phyloP scores from a whole-genome alignment of 306 rosid species.

The Pterocarpus macrocarpus region DNA sequence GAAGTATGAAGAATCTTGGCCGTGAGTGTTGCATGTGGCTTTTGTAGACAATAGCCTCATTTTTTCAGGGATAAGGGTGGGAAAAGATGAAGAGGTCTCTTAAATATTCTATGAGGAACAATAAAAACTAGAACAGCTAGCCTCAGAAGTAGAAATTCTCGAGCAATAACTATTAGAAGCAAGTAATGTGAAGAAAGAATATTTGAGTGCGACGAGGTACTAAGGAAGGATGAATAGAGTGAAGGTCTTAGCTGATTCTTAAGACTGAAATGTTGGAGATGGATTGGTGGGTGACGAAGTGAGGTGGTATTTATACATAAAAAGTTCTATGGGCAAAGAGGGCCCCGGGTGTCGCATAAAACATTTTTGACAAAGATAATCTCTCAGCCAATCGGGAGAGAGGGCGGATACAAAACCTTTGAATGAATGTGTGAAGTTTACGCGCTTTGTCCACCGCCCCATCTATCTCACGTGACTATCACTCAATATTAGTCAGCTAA shows the following conservation, averaged over 20 bases:
- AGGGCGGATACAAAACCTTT: slow-evolving; percentile 8
- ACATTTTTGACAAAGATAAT: slow-evolving; percentile 51
- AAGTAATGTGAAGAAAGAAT: slow-evolving; percentile 8
- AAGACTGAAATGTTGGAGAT: slow-evolving; percentile 42
- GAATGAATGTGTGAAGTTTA: slow-evolving; percentile 45
- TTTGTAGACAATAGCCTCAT: slow-evolving; percentile 77
- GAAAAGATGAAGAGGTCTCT: neutral
- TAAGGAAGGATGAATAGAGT: slow-evolving; percentile 24
- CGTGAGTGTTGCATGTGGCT: slow-evolving; percentile 88
- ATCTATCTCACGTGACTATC: slow-evolving; percentile 28
- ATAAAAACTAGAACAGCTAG: neutral
- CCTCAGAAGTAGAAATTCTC: neutral
- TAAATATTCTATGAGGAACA: neutral
- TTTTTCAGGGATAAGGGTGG: slow-evolving; percentile 2
- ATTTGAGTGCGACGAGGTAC: neutral
- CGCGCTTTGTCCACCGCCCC: slow-evolving; percentile 69
- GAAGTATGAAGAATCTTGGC: slow-evolving; percentile 98
- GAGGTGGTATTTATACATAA: slow-evolving; percentile 49
- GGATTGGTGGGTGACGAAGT: slow-evolving; percentile 48
- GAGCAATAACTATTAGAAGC: slow-evolving; percentile 1
- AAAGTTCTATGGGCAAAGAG: slow-evolving; percentile 23
- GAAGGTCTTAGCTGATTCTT: neutral
- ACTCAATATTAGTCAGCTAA: slow-evolving; percentile 29
- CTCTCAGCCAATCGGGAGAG: slow-evolving; percentile 19
- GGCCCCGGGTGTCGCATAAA: slow-evolving; percentile 43